Evolutionary conservation across 2,329 filamentous ascomycete species (phyloP).

Genomic region (Aotearoamyces nothofagi): DNA sequence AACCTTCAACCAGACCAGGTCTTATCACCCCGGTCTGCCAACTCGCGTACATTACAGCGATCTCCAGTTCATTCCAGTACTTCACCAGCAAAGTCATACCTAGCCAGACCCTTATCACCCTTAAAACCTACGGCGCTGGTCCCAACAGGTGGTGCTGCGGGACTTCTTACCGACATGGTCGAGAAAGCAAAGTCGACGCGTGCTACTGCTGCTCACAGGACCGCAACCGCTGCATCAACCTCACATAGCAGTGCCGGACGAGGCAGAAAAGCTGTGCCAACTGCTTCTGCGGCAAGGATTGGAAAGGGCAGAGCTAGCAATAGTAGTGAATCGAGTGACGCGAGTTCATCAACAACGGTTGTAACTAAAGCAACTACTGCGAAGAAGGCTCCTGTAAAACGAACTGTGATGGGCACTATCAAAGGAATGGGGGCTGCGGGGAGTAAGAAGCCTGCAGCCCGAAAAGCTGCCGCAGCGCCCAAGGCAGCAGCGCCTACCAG

Average conservation of each 20-base stretch:
- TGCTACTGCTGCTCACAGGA: conserved; percentile 24
- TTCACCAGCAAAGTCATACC: conserved; percentile 40
- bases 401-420: conserved; percentile 36
- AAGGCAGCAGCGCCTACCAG: conserved; percentile 10
- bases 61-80: conserved; percentile 14
- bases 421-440: conserved; percentile 32
- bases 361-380: conserved; percentile 35
- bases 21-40: conserved; percentile 70
- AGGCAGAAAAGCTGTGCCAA: conserved; percentile 15
- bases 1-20: conserved; percentile 39
- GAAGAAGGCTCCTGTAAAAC: conserved; percentile 27
- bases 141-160: conserved; percentile 21
- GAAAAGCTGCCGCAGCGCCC: conserved; percentile 24
- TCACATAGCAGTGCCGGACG: conserved; percentile 7
- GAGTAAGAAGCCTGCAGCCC: conserved; percentile 32
- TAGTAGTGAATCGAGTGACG: conserved; percentile 47
- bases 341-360: conserved; percentile 45
- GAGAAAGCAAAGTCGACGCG: conserved; percentile 43
- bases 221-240: conserved; percentile 7
- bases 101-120: conserved; percentile 45
- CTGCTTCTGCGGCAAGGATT: conserved; percentile 23
- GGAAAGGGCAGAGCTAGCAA: conserved; percentile 40
- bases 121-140: conserved; percentile 31
- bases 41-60: conserved; percentile 37
- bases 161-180: conserved; percentile 39